Evolutionary conservation across 805 yeast species (phyloP), one percentile per base, ranked within the genome.

Genomic region (Yamadazyma ubonensis): DNA sequence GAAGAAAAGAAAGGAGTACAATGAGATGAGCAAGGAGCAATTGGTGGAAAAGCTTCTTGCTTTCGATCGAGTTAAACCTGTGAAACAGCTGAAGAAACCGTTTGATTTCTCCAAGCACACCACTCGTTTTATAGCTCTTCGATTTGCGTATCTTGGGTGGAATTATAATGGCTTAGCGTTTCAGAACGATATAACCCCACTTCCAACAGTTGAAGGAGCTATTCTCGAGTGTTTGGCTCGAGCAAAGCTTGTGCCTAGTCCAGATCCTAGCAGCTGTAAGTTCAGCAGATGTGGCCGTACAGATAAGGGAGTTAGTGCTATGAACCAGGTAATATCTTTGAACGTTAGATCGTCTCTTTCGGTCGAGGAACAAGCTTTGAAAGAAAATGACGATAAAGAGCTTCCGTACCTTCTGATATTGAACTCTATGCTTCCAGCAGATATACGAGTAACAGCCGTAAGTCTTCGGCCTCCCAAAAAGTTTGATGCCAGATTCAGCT

Each of bases 211-310:
- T 2, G 99, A 93, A 54, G 81, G 79, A 20, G 75, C 73, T 28
- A 74, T 93, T 4, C 59, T 93, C 29, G 75, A 82, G 29, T 96
- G 95, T 0, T 58, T 93, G 61, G 64, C 71, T 34, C 77, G 72
- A 46, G 79, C 91, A 20, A 79, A 74, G 48, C 59, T 93, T 44
- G 79, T 93, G 8, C 73, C 79, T 7, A 68, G 78, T 1, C 52
- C 73, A 16, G 81, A 77, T 15, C 82, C 88, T 0, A 65, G 65
- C 6, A 80, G 78, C 1, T 86, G 82, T 54, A 72, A 76, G 10
- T 89, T 90, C 58, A 84, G 95, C 49, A 69, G 97, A 46, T 93
- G 98, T 64, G 98, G 98, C 0, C 72, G 98, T 53, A 91, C 98
- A 0, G 98, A 91, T 54, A 79, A 78, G 49, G 98, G 97, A n/a